A percentile compares a stretch with the other conserved stretches of the same genome.
Evolutionary conservation across 805 yeast genomes (phyloP).

Genomic region (Metschnikowia lochheadii): DNA sequence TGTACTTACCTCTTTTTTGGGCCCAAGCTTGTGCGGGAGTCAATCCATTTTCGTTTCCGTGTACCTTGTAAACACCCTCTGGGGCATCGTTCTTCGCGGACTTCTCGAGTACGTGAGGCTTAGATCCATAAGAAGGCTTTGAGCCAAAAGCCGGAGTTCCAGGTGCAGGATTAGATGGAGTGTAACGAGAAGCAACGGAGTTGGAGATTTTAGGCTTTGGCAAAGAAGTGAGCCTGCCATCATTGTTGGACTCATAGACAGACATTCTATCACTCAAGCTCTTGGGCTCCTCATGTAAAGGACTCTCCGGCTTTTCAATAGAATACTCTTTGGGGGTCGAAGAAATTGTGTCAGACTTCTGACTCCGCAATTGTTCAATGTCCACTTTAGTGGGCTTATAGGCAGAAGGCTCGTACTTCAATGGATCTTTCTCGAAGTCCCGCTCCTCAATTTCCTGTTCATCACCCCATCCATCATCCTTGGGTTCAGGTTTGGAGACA

Average conservation of each 20-base stretch:
- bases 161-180: constrained; percentile 21
- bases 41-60: constrained; percentile 67
- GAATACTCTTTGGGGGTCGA: constrained; percentile 31
- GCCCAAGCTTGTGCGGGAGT: constrained; percentile 98
- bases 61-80: constrained; percentile 13
- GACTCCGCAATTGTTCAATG: constrained; percentile 50
- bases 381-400: constrained; percentile 64
- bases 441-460: constrained; percentile 55
- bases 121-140: constrained; percentile 12
- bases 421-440: constrained; percentile 48
- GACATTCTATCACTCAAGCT: constrained; percentile 44
- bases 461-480: constrained; percentile 68
- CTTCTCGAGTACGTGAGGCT: constrained; percentile 16
- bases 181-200: constrained; percentile 48
- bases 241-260: constrained; percentile 37
- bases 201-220: constrained; percentile 59
- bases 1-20: constrained; percentile 71
- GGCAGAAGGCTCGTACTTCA: constrained; percentile 55
- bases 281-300: constrained; percentile 35
- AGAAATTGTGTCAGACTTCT: constrained; percentile 43
- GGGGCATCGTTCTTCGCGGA: constrained; percentile 24
- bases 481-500: constrained; percentile 21
- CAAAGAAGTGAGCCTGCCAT: constrained; percentile 53
- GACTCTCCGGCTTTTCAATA: constrained; percentile 6
- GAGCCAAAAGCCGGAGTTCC: constrained; percentile 13